Conservation (phyloP, 176 grass and related monocot genomes). For the Oryza australiensis region DNA sequence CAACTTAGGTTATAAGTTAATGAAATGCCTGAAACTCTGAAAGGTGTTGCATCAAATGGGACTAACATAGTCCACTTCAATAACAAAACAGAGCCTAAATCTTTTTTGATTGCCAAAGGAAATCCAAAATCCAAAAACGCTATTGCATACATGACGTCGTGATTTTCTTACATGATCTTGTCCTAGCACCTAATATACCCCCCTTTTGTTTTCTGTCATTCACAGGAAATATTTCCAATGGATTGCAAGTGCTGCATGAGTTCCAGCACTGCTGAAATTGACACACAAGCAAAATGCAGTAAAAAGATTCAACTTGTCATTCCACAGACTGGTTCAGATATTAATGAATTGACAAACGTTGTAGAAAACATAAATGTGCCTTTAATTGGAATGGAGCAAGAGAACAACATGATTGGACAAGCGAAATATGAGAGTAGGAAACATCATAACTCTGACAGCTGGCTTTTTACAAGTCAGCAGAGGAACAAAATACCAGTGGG, state of each 20-base stretch:
- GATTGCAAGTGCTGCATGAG: constrained; percentile 28
- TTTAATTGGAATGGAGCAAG: background rate
- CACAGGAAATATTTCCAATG: constrained; percentile 40
- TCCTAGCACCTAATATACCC: background rate
- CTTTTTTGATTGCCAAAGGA: background rate
- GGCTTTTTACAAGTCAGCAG: constrained; percentile 37
- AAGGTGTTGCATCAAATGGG: background rate
- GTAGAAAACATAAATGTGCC: constrained; percentile 24
- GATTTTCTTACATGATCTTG: background rate
- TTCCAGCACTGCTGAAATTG: constrained; percentile 8
- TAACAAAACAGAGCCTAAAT: background rate
- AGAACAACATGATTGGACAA: constrained; percentile 18
- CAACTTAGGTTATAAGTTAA: background rate
- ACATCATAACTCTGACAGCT: constrained; percentile 30
- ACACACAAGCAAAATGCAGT: constrained; percentile 23
- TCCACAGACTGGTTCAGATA: background rate
- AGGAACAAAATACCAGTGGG: constrained; percentile 44
- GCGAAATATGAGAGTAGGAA: constrained; percentile 12
- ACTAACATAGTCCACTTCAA: background rate
- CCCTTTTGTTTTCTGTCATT: constrained; percentile 7
- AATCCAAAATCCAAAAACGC: background rate
- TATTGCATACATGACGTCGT: constrained; percentile 2
- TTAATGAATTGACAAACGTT: constrained; percentile 13
- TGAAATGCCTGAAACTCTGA: background rate
- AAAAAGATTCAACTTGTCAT: constrained; percentile 9